phyloP scores from a whole-genome alignment of 2,329 filamentous ascomycete species.

The Stylonectria norvegica region DNA sequence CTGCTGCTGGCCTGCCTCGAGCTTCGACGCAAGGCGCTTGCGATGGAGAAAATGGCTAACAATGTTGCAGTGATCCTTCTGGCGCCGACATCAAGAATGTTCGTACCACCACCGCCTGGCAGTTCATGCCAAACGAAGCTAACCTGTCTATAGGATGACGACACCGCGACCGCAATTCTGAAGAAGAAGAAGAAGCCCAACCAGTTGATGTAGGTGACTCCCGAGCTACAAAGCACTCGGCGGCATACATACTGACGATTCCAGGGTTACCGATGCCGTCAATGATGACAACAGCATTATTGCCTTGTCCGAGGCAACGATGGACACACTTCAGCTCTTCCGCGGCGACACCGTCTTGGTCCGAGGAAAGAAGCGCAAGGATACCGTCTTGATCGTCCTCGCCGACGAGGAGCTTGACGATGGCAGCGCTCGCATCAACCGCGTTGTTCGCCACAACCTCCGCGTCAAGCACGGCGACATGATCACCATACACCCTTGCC shows the following conservation, averaged over 20 bases:
- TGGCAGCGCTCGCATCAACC: slow-evolving; percentile 94
- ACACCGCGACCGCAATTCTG: slow-evolving; percentile 91
- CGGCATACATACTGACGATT: slow-evolving; percentile 20
- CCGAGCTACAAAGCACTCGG: background rate
- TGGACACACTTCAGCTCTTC: slow-evolving; percentile 98
- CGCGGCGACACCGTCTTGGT: slow-evolving; percentile 97
- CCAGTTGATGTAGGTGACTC: slow-evolving; percentile 76
- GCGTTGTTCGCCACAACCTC: slow-evolving; percentile 96
- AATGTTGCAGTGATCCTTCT: slow-evolving; percentile 69
- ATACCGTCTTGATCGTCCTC: slow-evolving; percentile 95
- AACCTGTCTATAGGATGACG: slow-evolving; percentile 65
- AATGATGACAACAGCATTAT: slow-evolving; percentile 99
- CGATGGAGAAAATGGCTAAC: slow-evolving; percentile 35
- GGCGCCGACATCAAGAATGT: slow-evolving; percentile 84
- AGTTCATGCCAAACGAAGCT: slow-evolving; percentile 26
- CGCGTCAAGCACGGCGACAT: slow-evolving; percentile 98
- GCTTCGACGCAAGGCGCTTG: slow-evolving; percentile 1
- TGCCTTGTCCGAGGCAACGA: slow-evolving; percentile 95
- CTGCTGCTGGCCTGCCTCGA: background rate
- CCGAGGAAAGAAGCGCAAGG: slow-evolving; percentile 99
- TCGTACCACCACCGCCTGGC: slow-evolving; percentile 37
- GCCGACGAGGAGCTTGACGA: slow-evolving; percentile 98
- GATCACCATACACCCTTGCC: slow-evolving; percentile 94
- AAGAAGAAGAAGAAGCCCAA: slow-evolving; percentile 99
- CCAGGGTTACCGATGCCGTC: slow-evolving; percentile 91